phyloP scores from a whole-genome alignment of 345 rosid species.

The Citropsis articulata region DNA sequence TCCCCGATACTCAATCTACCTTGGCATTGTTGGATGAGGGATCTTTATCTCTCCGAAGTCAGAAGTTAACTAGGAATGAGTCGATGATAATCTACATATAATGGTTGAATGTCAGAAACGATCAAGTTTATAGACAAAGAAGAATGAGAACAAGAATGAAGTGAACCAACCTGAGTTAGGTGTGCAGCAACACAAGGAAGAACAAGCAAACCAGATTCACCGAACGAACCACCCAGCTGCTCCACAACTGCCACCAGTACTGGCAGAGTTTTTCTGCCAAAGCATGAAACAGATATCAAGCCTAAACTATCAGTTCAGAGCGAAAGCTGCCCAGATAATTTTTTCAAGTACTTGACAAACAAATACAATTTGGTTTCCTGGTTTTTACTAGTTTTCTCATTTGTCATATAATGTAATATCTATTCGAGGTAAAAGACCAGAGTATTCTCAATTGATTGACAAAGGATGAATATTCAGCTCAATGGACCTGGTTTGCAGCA shows the following conservation, averaged over 20 bases:
- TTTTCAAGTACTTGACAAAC: not conserved
- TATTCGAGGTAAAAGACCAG: too few species aligned
- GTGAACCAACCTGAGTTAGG: constrained; percentile 57
- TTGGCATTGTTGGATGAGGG: constrained; percentile 16
- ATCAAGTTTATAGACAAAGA: not conserved
- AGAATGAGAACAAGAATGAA: not conserved
- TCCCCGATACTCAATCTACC: constrained; percentile 29
- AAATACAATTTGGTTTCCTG: not conserved
- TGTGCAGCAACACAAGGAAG: constrained; percentile 97
- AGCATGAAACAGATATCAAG: constrained; percentile 2
- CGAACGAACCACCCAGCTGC: constrained; percentile 79
- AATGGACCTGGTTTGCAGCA: constrained; percentile 72
- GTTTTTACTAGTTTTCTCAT: not conserved
- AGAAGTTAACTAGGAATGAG: constrained; percentile 28
- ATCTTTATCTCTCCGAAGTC: too few species aligned
- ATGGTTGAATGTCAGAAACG: constrained; percentile 5
- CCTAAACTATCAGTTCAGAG: not conserved
- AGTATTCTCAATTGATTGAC: not conserved
- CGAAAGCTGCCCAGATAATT: not conserved
- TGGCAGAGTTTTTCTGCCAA: constrained; percentile 79
- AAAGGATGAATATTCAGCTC: not conserved
- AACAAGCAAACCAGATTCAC: constrained; percentile 53
- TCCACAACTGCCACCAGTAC: constrained; percentile 89
- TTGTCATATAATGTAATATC: too few species aligned
- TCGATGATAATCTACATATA: constrained; percentile 53